These are phyloP conservation scores for Colletotrichum incanum DNA, from an alignment of 2,329 filamentous ascomycete species.

Conservation along the genomic window DNA sequence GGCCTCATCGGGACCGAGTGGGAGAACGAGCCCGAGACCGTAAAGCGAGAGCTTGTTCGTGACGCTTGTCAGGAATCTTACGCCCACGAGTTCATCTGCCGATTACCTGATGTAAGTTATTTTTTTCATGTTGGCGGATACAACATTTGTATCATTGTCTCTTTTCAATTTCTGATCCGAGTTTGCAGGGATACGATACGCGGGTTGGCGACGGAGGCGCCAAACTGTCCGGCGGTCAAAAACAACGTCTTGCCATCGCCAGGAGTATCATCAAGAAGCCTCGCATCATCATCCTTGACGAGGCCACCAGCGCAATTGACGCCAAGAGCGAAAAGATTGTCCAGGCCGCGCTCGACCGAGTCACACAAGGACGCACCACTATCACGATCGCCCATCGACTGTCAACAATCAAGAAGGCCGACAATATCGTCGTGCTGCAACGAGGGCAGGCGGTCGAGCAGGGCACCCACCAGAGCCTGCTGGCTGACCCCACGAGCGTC, in stretches of 20 bases:
- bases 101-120: constrained; percentile 58
- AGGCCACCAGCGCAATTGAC: constrained; percentile 71
- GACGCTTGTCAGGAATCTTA: constrained; percentile 68
- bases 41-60: constrained; percentile 59
- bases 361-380: constrained; percentile 43
- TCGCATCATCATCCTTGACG: constrained; percentile 74
- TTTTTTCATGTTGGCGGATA: too few species aligned
- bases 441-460: constrained; percentile 60
- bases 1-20: constrained; percentile 58
- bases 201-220: constrained; percentile 72
- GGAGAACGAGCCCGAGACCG: constrained; percentile 55
- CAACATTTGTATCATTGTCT: too few species aligned
- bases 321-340: constrained; percentile 55
- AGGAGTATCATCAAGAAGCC: constrained; percentile 73
- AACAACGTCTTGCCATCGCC: constrained; percentile 75
- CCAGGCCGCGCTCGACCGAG: constrained; percentile 52
- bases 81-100: constrained; percentile 67
- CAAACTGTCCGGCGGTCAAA: constrained; percentile 74
- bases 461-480: constrained; percentile 45
- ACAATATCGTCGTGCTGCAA: constrained; percentile 60
- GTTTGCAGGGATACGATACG: constrained; percentile 64
- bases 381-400: constrained; percentile 48
- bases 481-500: constrained; percentile 39
- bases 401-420: constrained; percentile 53
- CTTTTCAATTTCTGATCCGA: background rate